Evolutionary conservation across 352 stramenopile species (phyloP).

Genomic region (Phytopythium sindhum): DNA sequence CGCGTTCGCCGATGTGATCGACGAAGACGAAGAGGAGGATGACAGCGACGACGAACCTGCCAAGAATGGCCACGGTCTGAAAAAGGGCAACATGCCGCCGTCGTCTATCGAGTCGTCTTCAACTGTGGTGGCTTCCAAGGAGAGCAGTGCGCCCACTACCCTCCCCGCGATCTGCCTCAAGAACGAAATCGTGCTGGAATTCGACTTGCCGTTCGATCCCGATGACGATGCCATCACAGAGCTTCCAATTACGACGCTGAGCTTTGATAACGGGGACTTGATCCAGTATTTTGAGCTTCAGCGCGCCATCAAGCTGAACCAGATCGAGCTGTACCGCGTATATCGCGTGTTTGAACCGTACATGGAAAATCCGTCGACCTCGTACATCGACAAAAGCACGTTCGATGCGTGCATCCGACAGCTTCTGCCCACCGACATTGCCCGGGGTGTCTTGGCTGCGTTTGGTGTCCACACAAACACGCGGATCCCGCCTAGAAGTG

Average conservation of each 20-base stretch:
- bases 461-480: conserved; percentile 66
- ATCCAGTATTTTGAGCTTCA: conserved; percentile 83
- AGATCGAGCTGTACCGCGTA: conserved; percentile 59
- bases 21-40: conserved; percentile 63
- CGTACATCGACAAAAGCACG: conserved; percentile 76
- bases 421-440: conserved; percentile 53
- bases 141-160: conserved; percentile 52
- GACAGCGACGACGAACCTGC: conserved; percentile 2
- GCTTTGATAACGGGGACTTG: conserved; percentile 82
- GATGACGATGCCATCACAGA: conserved; percentile 62
- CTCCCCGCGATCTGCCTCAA: conserved; percentile 73
- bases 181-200: conserved; percentile 82
- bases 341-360: conserved; percentile 76
- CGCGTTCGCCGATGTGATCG: conserved; percentile 59
- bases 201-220: conserved; percentile 69
- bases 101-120: conserved; percentile 59
- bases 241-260: conserved; percentile 61
- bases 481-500: conserved; percentile 51
- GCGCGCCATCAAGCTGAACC: conserved; percentile 63
- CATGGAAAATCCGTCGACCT: conserved; percentile 44
- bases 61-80: background rate
- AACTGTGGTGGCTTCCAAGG: conserved; percentile 42
- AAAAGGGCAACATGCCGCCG: conserved; percentile 10
- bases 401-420: conserved; percentile 73
- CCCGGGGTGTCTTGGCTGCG: conserved; percentile 44